Percentiles rank a stretch among this genome's conserved stretches.
Evolutionary conservation across 148 eudicot genomes (phyloP).

Genomic region (Cornus florida): DNA sequence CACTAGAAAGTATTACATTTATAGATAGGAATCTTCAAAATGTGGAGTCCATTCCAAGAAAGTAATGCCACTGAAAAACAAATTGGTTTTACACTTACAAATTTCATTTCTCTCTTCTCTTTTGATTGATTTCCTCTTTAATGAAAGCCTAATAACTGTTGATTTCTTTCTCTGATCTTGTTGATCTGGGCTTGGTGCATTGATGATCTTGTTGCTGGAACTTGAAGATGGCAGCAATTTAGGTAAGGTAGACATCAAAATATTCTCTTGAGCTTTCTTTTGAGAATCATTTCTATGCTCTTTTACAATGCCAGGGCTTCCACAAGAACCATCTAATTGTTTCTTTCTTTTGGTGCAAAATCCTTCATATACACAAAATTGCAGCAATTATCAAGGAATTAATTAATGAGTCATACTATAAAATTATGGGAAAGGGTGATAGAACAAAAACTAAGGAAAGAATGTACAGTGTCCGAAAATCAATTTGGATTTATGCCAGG

Average conservation of each 20-base stretch:
- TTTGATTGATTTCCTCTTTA: constrained; percentile 63
- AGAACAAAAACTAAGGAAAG: too few species aligned
- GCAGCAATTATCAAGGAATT: too few species aligned
- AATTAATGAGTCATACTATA: too few species aligned
- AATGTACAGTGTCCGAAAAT: too few species aligned
- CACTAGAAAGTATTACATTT: neutral
- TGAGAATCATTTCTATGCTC: constrained; percentile 32
- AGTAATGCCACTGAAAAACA: neutral
- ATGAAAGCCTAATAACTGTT: constrained; percentile 64
- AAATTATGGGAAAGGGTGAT: too few species aligned
- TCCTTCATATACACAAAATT: constrained; percentile 23
- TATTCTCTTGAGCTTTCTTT: constrained; percentile 34
- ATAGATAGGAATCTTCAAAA: neutral
- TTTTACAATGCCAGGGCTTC: constrained; percentile 48
- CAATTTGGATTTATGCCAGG: too few species aligned
- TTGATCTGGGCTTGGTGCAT: constrained; percentile 18
- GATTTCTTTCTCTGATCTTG: constrained; percentile 52
- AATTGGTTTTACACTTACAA: constrained; percentile 28
- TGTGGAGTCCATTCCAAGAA: neutral
- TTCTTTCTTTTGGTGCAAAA: constrained; percentile 38
- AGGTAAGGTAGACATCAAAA: constrained; percentile 50
- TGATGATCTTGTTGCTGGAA: constrained; percentile 46
- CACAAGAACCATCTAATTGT: constrained; percentile 38
- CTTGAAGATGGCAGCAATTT: constrained; percentile 45
- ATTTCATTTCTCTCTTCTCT: constrained; percentile 51